These are phyloP conservation scores for Orbilia quercus DNA, from an alignment of 2,329 filamentous ascomycete species.

Conservation along the genomic window DNA sequence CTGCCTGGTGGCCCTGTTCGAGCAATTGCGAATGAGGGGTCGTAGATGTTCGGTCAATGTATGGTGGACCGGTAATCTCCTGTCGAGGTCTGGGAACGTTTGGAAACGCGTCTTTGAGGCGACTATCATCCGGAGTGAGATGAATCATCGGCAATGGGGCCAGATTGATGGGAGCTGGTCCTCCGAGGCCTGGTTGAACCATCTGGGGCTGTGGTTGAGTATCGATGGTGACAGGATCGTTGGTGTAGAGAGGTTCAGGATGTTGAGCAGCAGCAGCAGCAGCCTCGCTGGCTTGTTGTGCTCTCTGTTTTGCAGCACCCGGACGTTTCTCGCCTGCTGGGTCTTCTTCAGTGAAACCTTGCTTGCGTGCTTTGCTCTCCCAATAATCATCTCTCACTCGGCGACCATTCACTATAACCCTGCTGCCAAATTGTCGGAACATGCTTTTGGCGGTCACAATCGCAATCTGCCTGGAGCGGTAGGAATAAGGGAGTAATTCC, in stretches of 20 bases:
- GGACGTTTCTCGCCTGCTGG: constrained; percentile 95
- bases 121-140: constrained; percentile 78
- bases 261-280: constrained; percentile 78
- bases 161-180: constrained; percentile 72
- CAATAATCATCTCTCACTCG: constrained; percentile 97
- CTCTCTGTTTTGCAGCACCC: constrained; percentile 77
- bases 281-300: constrained; percentile 58
- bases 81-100: constrained; percentile 83
- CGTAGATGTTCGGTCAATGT: constrained; percentile 85
- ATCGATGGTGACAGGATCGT: constrained; percentile 74
- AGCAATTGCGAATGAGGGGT: constrained; percentile 81
- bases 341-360: constrained; percentile 97
- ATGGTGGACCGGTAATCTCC: constrained; percentile 86
- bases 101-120: constrained; percentile 82
- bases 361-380: constrained; percentile 96
- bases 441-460: constrained; percentile 98
- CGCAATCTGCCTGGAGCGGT: constrained; percentile 96
- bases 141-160: constrained; percentile 86
- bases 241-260: constrained; percentile 89
- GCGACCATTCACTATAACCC: constrained; percentile 88
- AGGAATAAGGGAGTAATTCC: constrained; percentile 96
- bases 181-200: constrained; percentile 78
- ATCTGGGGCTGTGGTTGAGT: constrained; percentile 75
- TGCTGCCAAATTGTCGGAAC: constrained; percentile 97
- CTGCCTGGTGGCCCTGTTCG: constrained; percentile 85